Conservation (phyloP, 106 monocot genomes). For the Platanthera zijinensis region DNA sequence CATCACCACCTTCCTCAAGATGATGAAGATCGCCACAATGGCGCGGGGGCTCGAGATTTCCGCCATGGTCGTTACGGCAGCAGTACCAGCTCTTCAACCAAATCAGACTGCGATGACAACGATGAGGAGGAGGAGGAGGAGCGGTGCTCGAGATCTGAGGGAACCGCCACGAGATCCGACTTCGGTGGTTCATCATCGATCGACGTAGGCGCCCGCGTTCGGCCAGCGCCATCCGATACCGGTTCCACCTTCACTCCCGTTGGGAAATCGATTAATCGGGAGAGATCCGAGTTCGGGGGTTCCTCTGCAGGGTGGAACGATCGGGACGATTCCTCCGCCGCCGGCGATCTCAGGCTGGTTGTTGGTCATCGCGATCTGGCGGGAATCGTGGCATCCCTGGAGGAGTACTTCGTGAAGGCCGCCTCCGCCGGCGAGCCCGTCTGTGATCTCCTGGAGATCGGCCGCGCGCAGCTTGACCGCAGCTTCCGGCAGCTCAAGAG, state of each 20-base stretch:
- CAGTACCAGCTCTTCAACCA: constrained; percentile 38
- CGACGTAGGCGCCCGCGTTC: constrained; percentile 6
- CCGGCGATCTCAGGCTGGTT: constrained; percentile 36
- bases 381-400: constrained; percentile 70
- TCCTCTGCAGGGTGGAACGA: constrained; percentile 15
- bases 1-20: constrained; percentile 17
- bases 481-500: constrained; percentile 91
- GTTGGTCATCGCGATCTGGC: constrained; percentile 72
- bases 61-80: constrained; percentile 16
- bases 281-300: constrained; percentile 19
- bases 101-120: constrained; percentile 24
- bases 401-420: constrained; percentile 82
- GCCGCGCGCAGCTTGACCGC: constrained; percentile 72
- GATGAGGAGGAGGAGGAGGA: constrained; percentile 16
- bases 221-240: constrained; percentile 36
- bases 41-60: neutral
- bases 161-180: constrained; percentile 34
- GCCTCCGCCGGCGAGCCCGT: constrained; percentile 57
- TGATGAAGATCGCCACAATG: constrained; percentile 14
- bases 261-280: constrained; percentile 10
- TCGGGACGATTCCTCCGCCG: constrained; percentile 16
- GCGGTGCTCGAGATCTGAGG: constrained; percentile 45
- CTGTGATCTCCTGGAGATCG: constrained; percentile 77
- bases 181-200: constrained; percentile 17
- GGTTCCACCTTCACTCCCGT: constrained; percentile 16